Percentiles rank a stretch among this genome's conserved stretches.
Conservation (phyloP, 176 grass and related monocot species). For the Rhynchospora tenuis region DNA sequence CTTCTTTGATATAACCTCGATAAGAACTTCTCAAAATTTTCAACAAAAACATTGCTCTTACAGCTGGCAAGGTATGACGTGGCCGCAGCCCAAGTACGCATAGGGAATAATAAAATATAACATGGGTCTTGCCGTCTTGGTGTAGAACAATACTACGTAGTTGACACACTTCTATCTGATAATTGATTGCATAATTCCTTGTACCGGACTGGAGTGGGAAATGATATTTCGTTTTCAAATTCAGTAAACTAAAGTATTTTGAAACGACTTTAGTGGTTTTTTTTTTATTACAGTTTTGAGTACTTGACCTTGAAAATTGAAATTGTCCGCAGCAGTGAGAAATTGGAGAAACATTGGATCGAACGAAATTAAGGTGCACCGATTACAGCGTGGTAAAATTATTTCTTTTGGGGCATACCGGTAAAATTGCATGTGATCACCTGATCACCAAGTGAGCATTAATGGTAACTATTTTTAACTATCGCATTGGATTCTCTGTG, state of each 20-base stretch:
- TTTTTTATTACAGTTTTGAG: neutral
- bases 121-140: too few species aligned
- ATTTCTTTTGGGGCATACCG: neutral
- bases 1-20: neutral
- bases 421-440: neutral
- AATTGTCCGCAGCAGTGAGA: neutral
- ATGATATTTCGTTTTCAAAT: neutral
- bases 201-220: neutral
- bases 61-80: slow-evolving; percentile 7
- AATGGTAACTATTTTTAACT: neutral
- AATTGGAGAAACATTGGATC: neutral
- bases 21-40: neutral
- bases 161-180: neutral
- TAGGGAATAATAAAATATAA: neutral
- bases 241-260: neutral
- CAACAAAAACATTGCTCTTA: neutral
- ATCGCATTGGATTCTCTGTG: neutral
- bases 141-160: neutral
- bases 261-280: neutral
- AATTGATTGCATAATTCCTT: neutral
- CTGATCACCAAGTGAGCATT: neutral
- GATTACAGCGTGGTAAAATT: neutral
- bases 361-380: neutral
- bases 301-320: neutral
- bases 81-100: neutral